Evolutionary conservation across 768 basidiomycete genomes (phyloP), one percentile per base, ranked within the genome.

Genomic region (Leccinum pellstonianum): DNA sequence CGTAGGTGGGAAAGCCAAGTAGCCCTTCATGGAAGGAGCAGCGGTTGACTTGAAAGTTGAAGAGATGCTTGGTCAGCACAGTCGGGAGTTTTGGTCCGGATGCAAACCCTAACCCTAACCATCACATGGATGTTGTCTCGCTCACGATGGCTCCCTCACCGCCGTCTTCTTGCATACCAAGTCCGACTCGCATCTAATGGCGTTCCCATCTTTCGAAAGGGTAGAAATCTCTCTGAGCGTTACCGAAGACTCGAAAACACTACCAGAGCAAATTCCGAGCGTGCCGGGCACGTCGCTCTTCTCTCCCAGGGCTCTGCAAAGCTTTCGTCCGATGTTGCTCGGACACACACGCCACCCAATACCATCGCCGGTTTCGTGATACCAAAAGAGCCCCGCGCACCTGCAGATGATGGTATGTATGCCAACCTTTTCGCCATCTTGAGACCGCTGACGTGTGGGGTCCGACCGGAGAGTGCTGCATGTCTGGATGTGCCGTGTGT

Each of bases 401-500:
- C 90, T 3, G 80, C 78, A 55, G 77, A 85, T 51, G 90, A 92
- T 69, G 90, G 90, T 87, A 62, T 25, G 81, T 60, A 6, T 14
- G 15, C 12, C 52, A 25, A 25, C 6, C 21, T 5, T 27, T 23
- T n/a, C 25, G 52, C 31, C 12, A 11, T 6, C 5, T 2, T 14
- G 29, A 12, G 51, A 10, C 3, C 14, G 15, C 35, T 17, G 9
- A 10, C 5, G 6, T 19, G 3, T 33, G 27, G 25, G 15, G 47
- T n/a, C 23, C 19, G 35, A 49, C 17, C 2, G 10, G 64, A 94
- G 93, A 94, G 73, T 95, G 93, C 73, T 96, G 93, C 77, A 95
- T 95, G 93, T 93, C 92, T 3, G 91, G 91, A 31, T 96, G 94
- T 68, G 90, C 93, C 0, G 75, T 95, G n/a, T 95, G 94, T 71